A percentile compares a stretch with the other conserved stretches of the same genome.
These are phyloP conservation scores for Corynespora cassiicola DNA, from an alignment of 2,329 filamentous ascomycete species.

Conservation along the genomic window DNA sequence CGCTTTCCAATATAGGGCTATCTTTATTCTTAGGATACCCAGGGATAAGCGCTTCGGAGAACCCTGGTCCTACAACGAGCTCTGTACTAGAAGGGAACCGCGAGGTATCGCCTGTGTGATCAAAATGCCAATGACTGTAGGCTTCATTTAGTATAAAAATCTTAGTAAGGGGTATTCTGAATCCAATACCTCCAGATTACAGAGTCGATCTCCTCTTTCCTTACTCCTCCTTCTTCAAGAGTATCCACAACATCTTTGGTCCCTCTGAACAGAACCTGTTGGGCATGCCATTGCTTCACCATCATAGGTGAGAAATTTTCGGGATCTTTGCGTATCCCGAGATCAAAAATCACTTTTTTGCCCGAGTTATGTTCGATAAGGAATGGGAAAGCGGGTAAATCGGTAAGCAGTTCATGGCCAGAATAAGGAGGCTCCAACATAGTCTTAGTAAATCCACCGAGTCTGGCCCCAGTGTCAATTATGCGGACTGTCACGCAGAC, in stretches of 20 bases:
- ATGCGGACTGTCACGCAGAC: too few species aligned
- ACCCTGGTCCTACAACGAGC: slow-evolving; percentile 61
- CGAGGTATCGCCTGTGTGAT: slow-evolving; percentile 60
- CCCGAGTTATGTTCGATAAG: slow-evolving; percentile 55
- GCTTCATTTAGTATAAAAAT: too few species aligned
- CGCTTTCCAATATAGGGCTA: slow-evolving; percentile 26
- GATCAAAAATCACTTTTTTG: slow-evolving; percentile 54
- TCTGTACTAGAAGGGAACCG: slow-evolving; percentile 55
- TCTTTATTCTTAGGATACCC: slow-evolving; percentile 50
- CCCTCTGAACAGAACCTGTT: slow-evolving; percentile 45
- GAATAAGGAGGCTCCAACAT: too few species aligned
- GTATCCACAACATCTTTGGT: slow-evolving; percentile 52
- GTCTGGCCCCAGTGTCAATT: too few species aligned
- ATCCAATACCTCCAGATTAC: too few species aligned
- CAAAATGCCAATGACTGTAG: slow-evolving; percentile 57
- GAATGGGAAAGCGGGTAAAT: slow-evolving; percentile 57
- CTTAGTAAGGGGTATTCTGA: too few species aligned
- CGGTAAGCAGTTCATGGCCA: too few species aligned
- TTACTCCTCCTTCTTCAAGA: slow-evolving; percentile 43
- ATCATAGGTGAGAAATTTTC: slow-evolving; percentile 40
- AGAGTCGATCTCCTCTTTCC: slow-evolving; percentile 41
- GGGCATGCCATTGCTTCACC: slow-evolving; percentile 20
- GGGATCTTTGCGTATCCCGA: slow-evolving; percentile 56
- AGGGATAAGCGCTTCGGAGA: slow-evolving; percentile 54
- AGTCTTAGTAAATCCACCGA: too few species aligned